Evolutionary conservation across 345 rosid genomes (phyloP).

Genomic region (Luvunga scandens): DNA sequence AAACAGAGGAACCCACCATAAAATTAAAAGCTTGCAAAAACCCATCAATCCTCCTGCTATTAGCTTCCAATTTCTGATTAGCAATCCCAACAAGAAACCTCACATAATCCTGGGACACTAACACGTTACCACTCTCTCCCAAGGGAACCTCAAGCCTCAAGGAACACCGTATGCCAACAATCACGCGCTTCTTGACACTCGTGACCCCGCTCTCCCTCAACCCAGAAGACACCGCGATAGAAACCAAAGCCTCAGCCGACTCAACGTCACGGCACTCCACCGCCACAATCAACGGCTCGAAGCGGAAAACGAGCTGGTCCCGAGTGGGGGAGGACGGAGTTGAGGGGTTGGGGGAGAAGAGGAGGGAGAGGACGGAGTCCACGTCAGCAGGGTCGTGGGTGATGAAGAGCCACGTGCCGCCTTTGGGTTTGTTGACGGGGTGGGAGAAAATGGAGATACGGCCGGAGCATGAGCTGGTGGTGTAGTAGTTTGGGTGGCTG

Average conservation of each 20-base stretch:
- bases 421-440: conserved; percentile 48
- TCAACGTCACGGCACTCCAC: conserved; percentile 67
- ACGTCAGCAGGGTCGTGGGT: conserved; percentile 67
- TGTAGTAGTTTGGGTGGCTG: conserved; percentile 73
- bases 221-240: conserved; percentile 64
- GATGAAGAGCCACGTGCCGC: conserved; percentile 81
- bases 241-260: conserved; percentile 67
- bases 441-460: conserved; percentile 86
- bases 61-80: conserved; percentile 86
- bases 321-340: too few species aligned
- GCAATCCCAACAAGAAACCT: conserved; percentile 68
- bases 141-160: conserved; percentile 85
- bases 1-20: conserved; percentile 7
- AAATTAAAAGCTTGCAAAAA: conserved; percentile 41
- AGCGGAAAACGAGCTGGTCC: conserved; percentile 59
- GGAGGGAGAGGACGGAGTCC: conserved; percentile 43
- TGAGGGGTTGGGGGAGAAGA: conserved; percentile 34
- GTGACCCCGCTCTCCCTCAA: conserved; percentile 88
- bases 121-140: conserved; percentile 46
- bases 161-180: conserved; percentile 78
- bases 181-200: conserved; percentile 68
- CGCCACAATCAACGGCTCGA: conserved; percentile 86
- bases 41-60: conserved; percentile 63
- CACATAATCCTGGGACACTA: conserved; percentile 65
- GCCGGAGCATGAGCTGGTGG: conserved; percentile 95